Percentiles rank a stretch among this genome's conserved stretches.
These are phyloP conservation scores for Corynascus novoguineensis DNA, from an alignment of 495 filamentous ascomycete genomes.

Conservation along the genomic window DNA sequence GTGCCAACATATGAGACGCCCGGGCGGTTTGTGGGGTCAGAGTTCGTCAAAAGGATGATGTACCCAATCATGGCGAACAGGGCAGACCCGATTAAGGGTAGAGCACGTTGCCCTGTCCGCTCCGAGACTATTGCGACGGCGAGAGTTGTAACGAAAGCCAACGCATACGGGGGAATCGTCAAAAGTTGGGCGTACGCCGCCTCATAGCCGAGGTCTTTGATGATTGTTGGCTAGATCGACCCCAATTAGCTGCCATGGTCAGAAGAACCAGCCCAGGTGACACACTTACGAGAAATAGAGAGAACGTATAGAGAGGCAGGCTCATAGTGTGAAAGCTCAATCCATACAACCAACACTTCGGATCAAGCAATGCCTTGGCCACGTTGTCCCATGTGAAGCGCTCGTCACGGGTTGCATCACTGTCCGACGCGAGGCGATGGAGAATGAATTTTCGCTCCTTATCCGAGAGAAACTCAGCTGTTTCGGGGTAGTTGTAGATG, in stretches of 20 bases:
- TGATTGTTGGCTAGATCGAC: conserved; percentile 58
- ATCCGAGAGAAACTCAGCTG: conserved; percentile 60
- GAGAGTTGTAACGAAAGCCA: conserved; percentile 56
- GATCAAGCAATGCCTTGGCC: conserved; percentile 57
- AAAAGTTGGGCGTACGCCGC: conserved; percentile 64
- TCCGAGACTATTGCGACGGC: conserved; percentile 57
- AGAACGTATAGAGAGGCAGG: conserved; percentile 70
- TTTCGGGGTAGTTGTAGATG: conserved; percentile 67
- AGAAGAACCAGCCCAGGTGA: background rate
- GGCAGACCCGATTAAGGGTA: conserved; percentile 56
- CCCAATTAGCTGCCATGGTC: background rate
- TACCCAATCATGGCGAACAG: conserved; percentile 58
- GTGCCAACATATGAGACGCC: conserved; percentile 65
- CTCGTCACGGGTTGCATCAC: conserved; percentile 57
- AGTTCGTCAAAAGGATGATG: conserved; percentile 56
- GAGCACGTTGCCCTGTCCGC: conserved; percentile 48
- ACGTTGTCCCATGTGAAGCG: conserved; percentile 62
- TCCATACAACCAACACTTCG: conserved; percentile 71
- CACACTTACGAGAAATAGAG: conserved; percentile 60
- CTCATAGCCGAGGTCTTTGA: conserved; percentile 61
- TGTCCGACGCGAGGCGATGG: conserved; percentile 55
- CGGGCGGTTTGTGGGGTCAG: conserved; percentile 39
- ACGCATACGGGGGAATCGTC: conserved; percentile 64
- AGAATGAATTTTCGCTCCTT: conserved; percentile 58
- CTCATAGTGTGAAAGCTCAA: conserved; percentile 69